Evolutionary conservation across 768 basidiomycete species (phyloP).

Genomic region (Pleurotus citrinopileatus): DNA sequence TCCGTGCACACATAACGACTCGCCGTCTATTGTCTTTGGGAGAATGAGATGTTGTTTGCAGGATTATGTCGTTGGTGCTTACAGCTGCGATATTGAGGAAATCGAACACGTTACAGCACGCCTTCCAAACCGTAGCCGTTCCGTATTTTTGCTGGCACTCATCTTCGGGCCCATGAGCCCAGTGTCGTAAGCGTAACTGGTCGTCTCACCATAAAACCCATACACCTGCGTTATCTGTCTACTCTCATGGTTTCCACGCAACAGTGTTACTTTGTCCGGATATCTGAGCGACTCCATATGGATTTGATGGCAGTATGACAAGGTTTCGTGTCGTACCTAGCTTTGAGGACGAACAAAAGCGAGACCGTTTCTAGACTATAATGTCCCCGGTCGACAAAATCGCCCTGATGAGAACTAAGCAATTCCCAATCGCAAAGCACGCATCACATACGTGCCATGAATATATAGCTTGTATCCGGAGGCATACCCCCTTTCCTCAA

Average conservation of each 20-base stretch:
- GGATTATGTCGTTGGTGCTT: slow-evolving; percentile 21
- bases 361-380: slow-evolving; percentile 96
- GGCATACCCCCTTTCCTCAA: slow-evolving; percentile 82
- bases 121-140: slow-evolving; percentile 93
- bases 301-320: neutral
- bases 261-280: slow-evolving; percentile 87
- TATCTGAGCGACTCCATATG: slow-evolving; percentile 54
- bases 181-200: neutral
- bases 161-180: slow-evolving; percentile 43
- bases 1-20: slow-evolving; percentile 91
- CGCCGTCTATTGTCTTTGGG: slow-evolving; percentile 88
- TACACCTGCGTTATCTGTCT: slow-evolving; percentile 98
- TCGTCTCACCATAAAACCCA: slow-evolving; percentile 86
- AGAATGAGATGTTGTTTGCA: neutral
- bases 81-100: slow-evolving; percentile 94
- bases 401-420: slow-evolving; percentile 59
- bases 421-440: slow-evolving; percentile 17
- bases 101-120: slow-evolving; percentile 96
- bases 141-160: slow-evolving; percentile 99
- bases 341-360: slow-evolving; percentile 84
- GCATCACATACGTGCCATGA: slow-evolving; percentile 79
- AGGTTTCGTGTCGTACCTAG: slow-evolving; percentile 48
- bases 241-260: slow-evolving; percentile 96
- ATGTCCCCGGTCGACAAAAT: slow-evolving; percentile 96
- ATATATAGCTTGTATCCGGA: slow-evolving; percentile 90